Conservation (phyloP, 2,329 filamentous ascomycete genomes). For the Neoscytalidium dimidiatum region DNA sequence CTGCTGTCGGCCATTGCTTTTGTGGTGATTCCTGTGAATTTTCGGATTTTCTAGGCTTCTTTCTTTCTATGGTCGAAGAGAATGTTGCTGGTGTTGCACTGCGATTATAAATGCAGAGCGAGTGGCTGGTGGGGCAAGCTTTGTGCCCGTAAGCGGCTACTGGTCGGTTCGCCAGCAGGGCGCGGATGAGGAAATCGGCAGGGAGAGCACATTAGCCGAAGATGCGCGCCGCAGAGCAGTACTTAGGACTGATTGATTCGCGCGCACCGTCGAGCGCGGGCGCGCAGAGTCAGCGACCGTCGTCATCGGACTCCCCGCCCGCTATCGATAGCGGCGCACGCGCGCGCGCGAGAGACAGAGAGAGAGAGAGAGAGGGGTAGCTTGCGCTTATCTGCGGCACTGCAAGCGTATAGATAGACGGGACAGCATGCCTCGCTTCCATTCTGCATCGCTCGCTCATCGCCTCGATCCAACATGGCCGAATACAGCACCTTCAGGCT, state of each 20-base stretch:
- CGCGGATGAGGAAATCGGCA: conserved; percentile 8
- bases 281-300: conserved; percentile 4
- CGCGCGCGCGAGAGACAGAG: neutral
- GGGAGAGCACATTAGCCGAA: neutral
- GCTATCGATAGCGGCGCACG: neutral
- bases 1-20: conserved; percentile 1
- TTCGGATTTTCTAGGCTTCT: neutral
- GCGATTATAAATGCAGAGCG: neutral
- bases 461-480: neutral
- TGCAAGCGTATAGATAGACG: neutral
- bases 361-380: neutral
- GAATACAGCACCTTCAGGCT: conserved; percentile 58
- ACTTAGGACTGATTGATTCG: neutral
- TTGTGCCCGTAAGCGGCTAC: neutral
- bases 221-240: neutral
- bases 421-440: neutral
- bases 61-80: neutral
- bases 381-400: neutral
- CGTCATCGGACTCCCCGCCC: neutral
- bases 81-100: neutral
- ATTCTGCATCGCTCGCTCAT: neutral
- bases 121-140: neutral
- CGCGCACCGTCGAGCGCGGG: neutral
- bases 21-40: neutral
- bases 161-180: conserved; percentile 1